phyloP scores from a whole-genome alignment of 225 moss, liverwort and hornwort species.

The Ulota crispa region DNA sequence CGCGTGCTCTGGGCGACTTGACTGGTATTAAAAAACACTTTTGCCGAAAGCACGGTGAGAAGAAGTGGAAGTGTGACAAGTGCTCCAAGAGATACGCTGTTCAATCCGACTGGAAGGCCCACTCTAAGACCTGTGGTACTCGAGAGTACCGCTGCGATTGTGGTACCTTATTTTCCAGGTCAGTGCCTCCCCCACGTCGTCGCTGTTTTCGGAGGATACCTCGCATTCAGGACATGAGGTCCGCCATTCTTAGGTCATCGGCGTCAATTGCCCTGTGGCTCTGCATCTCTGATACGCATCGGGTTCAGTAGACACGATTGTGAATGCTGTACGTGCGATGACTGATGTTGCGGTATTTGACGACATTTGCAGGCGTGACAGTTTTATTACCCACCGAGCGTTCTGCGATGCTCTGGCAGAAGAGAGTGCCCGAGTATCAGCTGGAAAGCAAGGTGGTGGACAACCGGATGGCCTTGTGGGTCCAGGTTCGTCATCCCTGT shows the following conservation, averaged over 20 bases:
- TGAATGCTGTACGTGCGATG: not conserved
- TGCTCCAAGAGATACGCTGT: conserved; percentile 99
- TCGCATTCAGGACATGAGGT: not conserved
- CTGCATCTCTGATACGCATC: not conserved
- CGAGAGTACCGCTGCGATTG: conserved; percentile 99
- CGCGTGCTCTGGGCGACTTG: conserved; percentile 97
- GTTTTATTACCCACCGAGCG: conserved; percentile 99
- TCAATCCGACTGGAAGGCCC: conserved; percentile 99
- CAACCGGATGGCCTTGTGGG: conserved; percentile 74
- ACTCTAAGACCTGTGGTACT: conserved; percentile 98
- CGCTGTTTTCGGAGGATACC: not conserved
- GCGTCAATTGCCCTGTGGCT: not conserved
- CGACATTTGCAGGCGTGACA: conserved; percentile 83
- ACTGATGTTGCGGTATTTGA: conserved; percentile 21
- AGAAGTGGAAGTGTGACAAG: conserved; percentile 99
- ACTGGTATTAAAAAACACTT: conserved; percentile 99
- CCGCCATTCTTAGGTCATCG: conserved; percentile 16
- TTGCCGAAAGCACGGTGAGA: conserved; percentile 99
- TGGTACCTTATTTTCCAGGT: conserved; percentile 99
- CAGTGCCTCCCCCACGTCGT: conserved; percentile 1
- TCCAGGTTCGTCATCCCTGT: conserved; percentile 81
- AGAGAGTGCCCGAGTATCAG: conserved; percentile 99
- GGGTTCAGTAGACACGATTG: not conserved
- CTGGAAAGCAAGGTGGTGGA: conserved; percentile 86
- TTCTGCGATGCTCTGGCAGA: conserved; percentile 99